These are phyloP conservation scores for Phialemoniopsis sp. DNA, from an alignment of 2,329 filamentous ascomycete species.

Conservation along the genomic window DNA sequence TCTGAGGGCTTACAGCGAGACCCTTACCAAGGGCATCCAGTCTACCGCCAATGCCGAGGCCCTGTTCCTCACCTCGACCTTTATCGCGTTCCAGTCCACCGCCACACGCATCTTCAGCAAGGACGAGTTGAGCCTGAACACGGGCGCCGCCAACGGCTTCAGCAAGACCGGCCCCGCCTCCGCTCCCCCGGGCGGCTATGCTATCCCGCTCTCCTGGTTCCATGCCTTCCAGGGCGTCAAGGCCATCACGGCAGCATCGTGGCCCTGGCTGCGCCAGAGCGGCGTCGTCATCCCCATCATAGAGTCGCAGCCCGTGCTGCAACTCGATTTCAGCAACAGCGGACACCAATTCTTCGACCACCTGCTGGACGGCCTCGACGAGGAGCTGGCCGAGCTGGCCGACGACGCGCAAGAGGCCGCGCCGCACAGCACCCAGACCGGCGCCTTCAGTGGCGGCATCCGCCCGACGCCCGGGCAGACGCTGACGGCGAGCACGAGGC, in stretches of 20 bases:
- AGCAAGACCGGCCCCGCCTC: conserved; percentile 5
- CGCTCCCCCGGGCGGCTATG: conserved; percentile 37
- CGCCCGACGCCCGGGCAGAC: conserved; percentile 11
- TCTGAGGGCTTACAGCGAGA: conserved; percentile 54
- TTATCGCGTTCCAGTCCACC: conserved; percentile 65
- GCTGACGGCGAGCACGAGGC: conserved; percentile 31
- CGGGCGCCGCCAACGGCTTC: conserved; percentile 23
- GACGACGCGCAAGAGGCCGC: conserved; percentile 5
- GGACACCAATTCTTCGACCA: conserved; percentile 57
- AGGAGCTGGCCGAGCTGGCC: conserved; percentile 39
- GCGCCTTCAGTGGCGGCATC: conserved; percentile 21
- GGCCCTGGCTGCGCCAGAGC: conserved; percentile 59
- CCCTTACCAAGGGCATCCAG: conserved; percentile 52
- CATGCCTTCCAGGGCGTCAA: conserved; percentile 66
- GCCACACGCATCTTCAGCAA: conserved; percentile 59
- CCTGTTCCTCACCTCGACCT: conserved; percentile 56
- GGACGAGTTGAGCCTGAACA: conserved; percentile 36
- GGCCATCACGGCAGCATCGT: conserved; percentile 58
- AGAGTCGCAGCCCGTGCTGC: conserved; percentile 58
- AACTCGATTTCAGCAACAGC: conserved; percentile 51
- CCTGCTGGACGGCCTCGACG: conserved; percentile 52
- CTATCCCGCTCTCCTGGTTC: conserved; percentile 60
- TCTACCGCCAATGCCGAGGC: conserved; percentile 53
- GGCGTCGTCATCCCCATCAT: conserved; percentile 56
- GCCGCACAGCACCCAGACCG: conserved; percentile 16